Evolutionary conservation across 1,139 yeast species (phyloP).

Genomic region (Saccharomycopsis phalli): DNA sequence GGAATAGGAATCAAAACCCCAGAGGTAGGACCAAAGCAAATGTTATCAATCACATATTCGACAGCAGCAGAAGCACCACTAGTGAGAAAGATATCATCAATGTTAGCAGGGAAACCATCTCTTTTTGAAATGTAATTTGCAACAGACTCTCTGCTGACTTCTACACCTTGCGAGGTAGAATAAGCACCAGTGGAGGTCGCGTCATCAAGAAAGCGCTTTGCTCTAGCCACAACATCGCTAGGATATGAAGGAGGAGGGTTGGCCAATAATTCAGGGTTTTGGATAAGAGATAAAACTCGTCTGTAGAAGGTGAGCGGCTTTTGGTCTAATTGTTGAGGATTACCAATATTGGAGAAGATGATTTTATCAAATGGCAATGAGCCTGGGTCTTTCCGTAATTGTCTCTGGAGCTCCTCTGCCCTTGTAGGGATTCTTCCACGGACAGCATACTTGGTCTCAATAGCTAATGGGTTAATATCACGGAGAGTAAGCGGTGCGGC

Average conservation of each 20-base stretch:
- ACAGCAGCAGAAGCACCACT: conserved; percentile 95
- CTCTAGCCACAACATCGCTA: conserved; percentile 65
- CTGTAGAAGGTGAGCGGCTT: conserved; percentile 92
- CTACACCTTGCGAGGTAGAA: conserved; percentile 85
- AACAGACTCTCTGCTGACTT: conserved; percentile 59
- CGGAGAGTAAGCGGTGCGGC: conserved; percentile 30
- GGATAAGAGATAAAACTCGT: conserved; percentile 77
- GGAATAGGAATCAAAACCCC: conserved; percentile 96
- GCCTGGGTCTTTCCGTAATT: conserved; percentile 42
- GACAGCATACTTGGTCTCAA: conserved; percentile 90
- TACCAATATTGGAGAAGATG: conserved; percentile 89
- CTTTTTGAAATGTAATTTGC: conserved; percentile 71
- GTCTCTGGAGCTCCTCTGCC: conserved; percentile 72
- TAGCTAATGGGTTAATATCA: conserved; percentile 65
- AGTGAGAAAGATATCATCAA: conserved; percentile 72
- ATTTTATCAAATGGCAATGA: conserved; percentile 71
- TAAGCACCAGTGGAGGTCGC: conserved; percentile 90
- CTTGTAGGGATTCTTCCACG: conserved; percentile 89
- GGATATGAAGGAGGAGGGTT: conserved; percentile 38
- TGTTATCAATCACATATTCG: conserved; percentile 57
- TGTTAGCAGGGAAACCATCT: conserved; percentile 50
- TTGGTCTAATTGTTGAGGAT: conserved; percentile 94
- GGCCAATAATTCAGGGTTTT: conserved; percentile 62
- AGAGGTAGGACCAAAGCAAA: conserved; percentile 55
- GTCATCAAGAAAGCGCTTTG: conserved; percentile 46